Percentiles rank a stretch among this genome's conserved stretches.
These are phyloP conservation scores for Saccharomycopsis schoenii DNA, from an alignment of 805 yeast genomes.

Conservation along the genomic window DNA sequence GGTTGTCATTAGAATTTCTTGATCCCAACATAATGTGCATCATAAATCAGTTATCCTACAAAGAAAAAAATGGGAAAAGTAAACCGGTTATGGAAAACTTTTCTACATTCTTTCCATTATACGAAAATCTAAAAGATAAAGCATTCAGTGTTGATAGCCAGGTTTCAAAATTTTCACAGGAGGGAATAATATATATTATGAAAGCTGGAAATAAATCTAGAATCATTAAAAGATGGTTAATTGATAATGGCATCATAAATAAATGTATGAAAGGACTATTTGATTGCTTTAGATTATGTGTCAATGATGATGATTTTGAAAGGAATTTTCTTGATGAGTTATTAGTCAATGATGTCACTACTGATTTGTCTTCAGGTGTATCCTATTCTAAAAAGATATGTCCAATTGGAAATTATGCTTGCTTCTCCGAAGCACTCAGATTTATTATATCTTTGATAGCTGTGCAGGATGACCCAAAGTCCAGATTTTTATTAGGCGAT, in stretches of 20 bases:
- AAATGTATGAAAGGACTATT: not conserved
- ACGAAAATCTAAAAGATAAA: conserved; percentile 2
- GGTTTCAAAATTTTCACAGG: conserved; percentile 1
- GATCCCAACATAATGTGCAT: conserved; percentile 1
- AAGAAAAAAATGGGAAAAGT: not conserved
- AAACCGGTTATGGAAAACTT: not conserved
- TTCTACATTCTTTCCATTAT: conserved; percentile 2
- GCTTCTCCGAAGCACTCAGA: not conserved
- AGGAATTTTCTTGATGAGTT: not conserved
- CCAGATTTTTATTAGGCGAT: not conserved
- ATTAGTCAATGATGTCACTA: not conserved
- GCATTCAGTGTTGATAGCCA: not conserved
- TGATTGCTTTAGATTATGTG: not conserved
- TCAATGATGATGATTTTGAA: conserved; percentile 3
- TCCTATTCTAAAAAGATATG: not conserved
- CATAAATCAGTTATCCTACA: not conserved
- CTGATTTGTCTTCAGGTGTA: not conserved
- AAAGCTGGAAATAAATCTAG: not conserved
- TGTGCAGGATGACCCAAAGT: not conserved
- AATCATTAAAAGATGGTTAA: not conserved
- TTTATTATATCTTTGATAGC: not conserved
- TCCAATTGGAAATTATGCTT: not conserved
- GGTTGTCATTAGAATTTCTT: conserved; percentile 3
- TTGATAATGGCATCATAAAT: not conserved
- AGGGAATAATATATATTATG: not conserved